Evolutionary conservation across 75 land plant genomes (phyloP), one percentile per base, ranked within the genome.

Genomic region (Larix kaempferi): DNA sequence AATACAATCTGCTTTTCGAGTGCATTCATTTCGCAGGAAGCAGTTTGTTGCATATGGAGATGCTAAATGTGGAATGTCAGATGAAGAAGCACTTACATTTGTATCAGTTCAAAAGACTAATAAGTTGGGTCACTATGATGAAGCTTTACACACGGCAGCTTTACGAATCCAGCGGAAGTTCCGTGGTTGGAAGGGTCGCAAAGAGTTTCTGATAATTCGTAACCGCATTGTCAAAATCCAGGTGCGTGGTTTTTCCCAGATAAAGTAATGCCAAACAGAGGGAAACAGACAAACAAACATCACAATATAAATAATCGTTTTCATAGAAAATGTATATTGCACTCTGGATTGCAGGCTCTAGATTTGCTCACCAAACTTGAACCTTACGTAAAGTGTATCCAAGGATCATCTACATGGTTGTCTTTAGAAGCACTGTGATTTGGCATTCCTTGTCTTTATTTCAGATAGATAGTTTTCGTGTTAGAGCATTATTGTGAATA

Each of bases 121-220:
- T 35, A 90, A 74, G 49, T n/a, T 75, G 19, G 95, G 87, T 25
- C 90, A 87, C 14, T 59, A 82, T 69, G 86, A 86, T 79, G 79
- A 75, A 58, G 88, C 83, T 37, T 77, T 64, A n/a, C 92, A 93
- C 66, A 71, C 83, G 78, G 99, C 99, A 76, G 99, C 99, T 41
- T 80, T 80, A 22, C 82, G 86, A 19, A 96, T 96, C 59, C 99
- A 96, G 77, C 91, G 89, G 22, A 96, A 96, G 79, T 96, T 87
- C 77, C 89, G 99, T 26, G 85, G 98, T 60, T 96, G 92, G 91
- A 94, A 89, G 62, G 91, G 89, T 12, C 85, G 99, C 74, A 90
- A 86, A 78, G 93, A 92, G 2, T 96, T 92, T 73, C 80, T 94
- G 73, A 72, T 83, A 21, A 82, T 90, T 25, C 81, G 97, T 60